A percentile compares a stretch with the other conserved stretches of the same genome.
phyloP scores from a whole-genome alignment of 192 early-diverging fungal genomes.

The Coemansia javaensis region DNA sequence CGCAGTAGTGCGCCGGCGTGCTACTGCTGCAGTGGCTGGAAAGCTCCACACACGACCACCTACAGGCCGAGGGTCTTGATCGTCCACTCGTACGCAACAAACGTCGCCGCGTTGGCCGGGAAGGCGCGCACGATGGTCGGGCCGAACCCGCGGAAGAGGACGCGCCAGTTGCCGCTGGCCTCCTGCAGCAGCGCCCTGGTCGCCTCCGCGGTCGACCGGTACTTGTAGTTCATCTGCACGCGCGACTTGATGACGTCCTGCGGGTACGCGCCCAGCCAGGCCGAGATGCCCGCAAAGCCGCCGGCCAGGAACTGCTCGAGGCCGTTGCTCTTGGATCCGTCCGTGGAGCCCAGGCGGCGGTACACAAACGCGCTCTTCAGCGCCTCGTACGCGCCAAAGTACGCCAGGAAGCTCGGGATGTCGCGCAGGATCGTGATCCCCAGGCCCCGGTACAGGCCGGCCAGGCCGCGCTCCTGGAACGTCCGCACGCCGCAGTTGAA shows the following conservation, averaged over 20 bases:
- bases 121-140: slow-evolving; percentile 53
- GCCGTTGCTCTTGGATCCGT: slow-evolving; percentile 49
- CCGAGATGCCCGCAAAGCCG: slow-evolving; percentile 70
- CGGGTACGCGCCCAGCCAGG: slow-evolving; percentile 82
- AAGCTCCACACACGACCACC: neutral
- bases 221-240: slow-evolving; percentile 56
- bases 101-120: slow-evolving; percentile 80
- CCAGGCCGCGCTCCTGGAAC: slow-evolving; percentile 59
- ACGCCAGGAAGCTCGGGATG: slow-evolving; percentile 65
- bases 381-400: slow-evolving; percentile 80
- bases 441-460: slow-evolving; percentile 75
- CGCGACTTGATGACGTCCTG: slow-evolving; percentile 76
- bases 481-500: slow-evolving; percentile 52
- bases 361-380: slow-evolving; percentile 71
- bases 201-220: slow-evolving; percentile 46
- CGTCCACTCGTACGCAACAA: slow-evolving; percentile 69
- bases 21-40: too few relatives aligned
- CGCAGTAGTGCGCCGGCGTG: too few relatives aligned
- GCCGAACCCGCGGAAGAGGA: slow-evolving; percentile 50
- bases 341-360: slow-evolving; percentile 45
- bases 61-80: slow-evolving; percentile 26
- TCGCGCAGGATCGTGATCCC: slow-evolving; percentile 73
- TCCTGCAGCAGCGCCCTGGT: slow-evolving; percentile 55
- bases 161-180: slow-evolving; percentile 35
- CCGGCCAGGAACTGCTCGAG: slow-evolving; percentile 70